Percentiles rank a stretch among this genome's conserved stretches.
Conservation (phyloP, 2,329 filamentous ascomycete genomes). For the Penicillium frequentans region DNA sequence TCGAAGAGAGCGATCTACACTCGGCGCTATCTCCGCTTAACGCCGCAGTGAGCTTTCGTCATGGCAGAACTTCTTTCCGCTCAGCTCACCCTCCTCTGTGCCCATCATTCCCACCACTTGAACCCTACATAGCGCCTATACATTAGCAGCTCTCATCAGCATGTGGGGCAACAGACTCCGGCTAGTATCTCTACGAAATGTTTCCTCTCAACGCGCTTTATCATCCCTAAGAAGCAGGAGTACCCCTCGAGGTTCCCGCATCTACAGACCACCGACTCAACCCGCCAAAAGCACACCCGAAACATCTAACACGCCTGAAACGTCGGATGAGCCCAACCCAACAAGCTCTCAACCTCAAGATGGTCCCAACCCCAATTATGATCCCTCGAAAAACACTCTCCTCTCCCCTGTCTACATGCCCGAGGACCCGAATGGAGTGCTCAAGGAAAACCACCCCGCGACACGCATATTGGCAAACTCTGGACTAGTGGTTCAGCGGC, state of each 20-base stretch:
- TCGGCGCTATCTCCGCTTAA: conserved; percentile 34
- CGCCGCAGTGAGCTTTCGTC: conserved; percentile 23
- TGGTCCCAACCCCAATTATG: conserved; percentile 43
- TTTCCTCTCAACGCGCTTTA: conserved; percentile 23
- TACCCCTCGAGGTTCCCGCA: conserved; percentile 30
- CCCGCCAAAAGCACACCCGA: conserved; percentile 3
- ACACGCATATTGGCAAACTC: conserved; percentile 60
- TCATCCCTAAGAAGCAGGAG: conserved; percentile 28
- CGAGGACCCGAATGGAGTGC: conserved; percentile 59
- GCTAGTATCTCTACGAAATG: conserved; percentile 18
- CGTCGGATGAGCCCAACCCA: conserved; percentile 6
- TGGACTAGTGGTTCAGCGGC: conserved; percentile 61
- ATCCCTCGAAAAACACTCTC: conserved; percentile 48
- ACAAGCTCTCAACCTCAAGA: conserved; percentile 28
- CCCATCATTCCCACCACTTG: background rate
- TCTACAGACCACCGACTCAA: conserved; percentile 25
- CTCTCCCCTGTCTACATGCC: conserved; percentile 62
- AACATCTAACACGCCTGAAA: conserved; percentile 7
- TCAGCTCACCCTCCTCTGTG: background rate
- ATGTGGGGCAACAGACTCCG: conserved; percentile 35
- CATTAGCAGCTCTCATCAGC: background rate
- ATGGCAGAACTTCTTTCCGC: conserved; percentile 8
- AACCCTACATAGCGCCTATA: background rate
- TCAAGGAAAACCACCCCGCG: conserved; percentile 60
- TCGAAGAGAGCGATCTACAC: background rate